Percentiles rank a stretch among this genome's conserved stretches.
Conservation (phyloP, 106 monocot genomes). For the Dioscorea dumetorum region DNA sequence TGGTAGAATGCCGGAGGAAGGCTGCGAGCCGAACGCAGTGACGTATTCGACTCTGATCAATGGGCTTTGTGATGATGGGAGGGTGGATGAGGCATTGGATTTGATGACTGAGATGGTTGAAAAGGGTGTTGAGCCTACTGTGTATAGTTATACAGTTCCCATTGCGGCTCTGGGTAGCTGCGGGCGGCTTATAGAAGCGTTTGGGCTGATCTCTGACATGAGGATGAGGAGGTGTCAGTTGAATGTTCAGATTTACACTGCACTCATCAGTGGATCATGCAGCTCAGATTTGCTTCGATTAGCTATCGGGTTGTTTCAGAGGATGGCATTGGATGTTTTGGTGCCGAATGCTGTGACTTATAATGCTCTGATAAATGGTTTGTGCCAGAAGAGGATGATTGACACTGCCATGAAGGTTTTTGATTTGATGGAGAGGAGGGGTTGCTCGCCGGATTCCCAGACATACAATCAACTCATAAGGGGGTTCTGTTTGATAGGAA, state of each 20-base stretch:
- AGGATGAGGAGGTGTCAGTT: constrained; percentile 30
- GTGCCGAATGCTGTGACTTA: constrained; percentile 51
- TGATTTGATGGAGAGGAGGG: constrained; percentile 37
- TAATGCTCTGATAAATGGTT: constrained; percentile 83
- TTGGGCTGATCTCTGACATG: constrained; percentile 52
- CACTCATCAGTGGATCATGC: constrained; percentile 63
- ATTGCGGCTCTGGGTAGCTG: constrained; percentile 33
- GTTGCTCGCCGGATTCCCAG: constrained; percentile 36
- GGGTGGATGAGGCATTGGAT: constrained; percentile 51
- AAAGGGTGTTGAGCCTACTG: constrained; percentile 44
- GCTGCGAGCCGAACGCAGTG: constrained; percentile 55
- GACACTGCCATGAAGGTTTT: constrained; percentile 39
- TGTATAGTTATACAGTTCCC: constrained; percentile 55
- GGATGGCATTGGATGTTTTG: constrained; percentile 47
- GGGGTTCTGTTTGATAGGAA: constrained; percentile 44
- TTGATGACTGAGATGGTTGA: constrained; percentile 63
- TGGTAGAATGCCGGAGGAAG: constrained; percentile 45
- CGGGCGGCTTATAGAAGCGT: constrained; percentile 36
- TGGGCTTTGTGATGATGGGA: constrained; percentile 41
- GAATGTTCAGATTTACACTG: constrained; percentile 72
- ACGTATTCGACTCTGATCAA: constrained; percentile 65
- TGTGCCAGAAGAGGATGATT: constrained; percentile 41
- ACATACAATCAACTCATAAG: constrained; percentile 79
- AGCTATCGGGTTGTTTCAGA: constrained; percentile 67
- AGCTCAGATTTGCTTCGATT: constrained; percentile 25